These are phyloP conservation scores for Chromosphaera perkinsii DNA, from an alignment of 208 protist species.

Conservation along the genomic window DNA sequence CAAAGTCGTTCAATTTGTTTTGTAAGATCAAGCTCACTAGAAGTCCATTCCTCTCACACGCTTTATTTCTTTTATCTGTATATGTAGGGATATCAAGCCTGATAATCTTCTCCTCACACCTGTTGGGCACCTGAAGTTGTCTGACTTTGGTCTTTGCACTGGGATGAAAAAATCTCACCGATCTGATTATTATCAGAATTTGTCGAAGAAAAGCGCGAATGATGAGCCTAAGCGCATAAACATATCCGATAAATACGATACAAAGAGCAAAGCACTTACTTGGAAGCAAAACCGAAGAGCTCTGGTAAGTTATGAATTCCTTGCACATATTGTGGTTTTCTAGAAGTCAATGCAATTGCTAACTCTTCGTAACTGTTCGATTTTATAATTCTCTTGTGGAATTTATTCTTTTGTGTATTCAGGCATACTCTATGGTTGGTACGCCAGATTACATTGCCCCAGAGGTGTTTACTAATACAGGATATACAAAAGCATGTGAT, in stretches of 20 bases:
- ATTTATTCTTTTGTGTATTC: neutral
- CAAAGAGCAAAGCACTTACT: constrained; percentile 26
- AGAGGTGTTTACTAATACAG: constrained; percentile 29
- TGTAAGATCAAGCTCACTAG: constrained; percentile 1
- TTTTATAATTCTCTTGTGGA: neutral
- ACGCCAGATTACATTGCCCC: constrained; percentile 49
- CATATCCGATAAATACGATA: neutral
- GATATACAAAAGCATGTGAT: constrained; percentile 40
- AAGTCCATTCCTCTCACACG: neutral
- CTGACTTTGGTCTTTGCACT: constrained; percentile 90
- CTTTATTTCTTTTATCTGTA: neutral
- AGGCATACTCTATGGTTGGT: constrained; percentile 42
- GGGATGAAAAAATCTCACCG: constrained; percentile 26
- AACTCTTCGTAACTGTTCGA: neutral
- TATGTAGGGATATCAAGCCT: constrained; percentile 88
- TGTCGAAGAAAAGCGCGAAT: neutral
- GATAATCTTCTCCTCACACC: constrained; percentile 93
- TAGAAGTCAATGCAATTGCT: neutral
- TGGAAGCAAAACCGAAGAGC: constrained; percentile 36
- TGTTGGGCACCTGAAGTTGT: constrained; percentile 91
- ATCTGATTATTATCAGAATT: constrained; percentile 20
- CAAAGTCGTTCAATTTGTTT: neutral
- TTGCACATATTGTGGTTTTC: neutral
- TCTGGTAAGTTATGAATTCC: constrained; percentile 11
- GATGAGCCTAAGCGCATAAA: neutral